Evolutionary conservation across 495 filamentous ascomycete species (phyloP).

Genomic region (Amniculicola lignicola): DNA sequence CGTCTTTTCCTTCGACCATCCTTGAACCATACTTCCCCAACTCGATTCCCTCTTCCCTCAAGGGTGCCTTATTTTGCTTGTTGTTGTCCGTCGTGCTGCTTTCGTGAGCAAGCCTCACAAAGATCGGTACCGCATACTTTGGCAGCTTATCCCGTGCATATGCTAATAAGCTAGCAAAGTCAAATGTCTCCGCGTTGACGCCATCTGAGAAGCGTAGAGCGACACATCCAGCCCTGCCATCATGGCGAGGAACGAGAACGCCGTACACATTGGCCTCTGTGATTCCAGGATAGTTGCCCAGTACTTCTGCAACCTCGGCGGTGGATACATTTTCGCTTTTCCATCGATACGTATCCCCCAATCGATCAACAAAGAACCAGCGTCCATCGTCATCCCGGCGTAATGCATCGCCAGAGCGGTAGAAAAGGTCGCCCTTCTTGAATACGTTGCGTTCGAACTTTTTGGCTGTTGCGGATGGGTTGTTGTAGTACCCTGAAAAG

Average conservation of each 20-base stretch:
- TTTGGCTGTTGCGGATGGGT: slow-evolving; percentile 61
- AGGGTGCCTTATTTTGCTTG: slow-evolving; percentile 75
- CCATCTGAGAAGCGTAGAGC: slow-evolving; percentile 35
- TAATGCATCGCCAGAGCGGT: slow-evolving; percentile 70
- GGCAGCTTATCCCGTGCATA: slow-evolving; percentile 59
- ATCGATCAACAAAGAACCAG: slow-evolving; percentile 72
- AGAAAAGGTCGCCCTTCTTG: slow-evolving; percentile 69
- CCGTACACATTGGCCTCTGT: slow-evolving; percentile 78
- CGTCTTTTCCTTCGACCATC: background rate
- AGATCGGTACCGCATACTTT: slow-evolving; percentile 72
- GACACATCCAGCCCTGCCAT: slow-evolving; percentile 43
- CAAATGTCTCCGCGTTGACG: slow-evolving; percentile 21
- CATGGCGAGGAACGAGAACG: slow-evolving; percentile 57
- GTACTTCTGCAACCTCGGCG: slow-evolving; percentile 66
- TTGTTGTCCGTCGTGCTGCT: slow-evolving; percentile 69
- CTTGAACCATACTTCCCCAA: slow-evolving; percentile 36
- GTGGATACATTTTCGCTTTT: slow-evolving; percentile 82
- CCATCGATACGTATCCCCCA: slow-evolving; percentile 81
- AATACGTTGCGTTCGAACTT: slow-evolving; percentile 71
- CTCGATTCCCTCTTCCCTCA: slow-evolving; percentile 69
- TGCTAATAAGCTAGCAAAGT: slow-evolving; percentile 30
- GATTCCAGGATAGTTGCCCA: slow-evolving; percentile 63
- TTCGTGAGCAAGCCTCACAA: slow-evolving; percentile 59
- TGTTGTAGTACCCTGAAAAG: slow-evolving; percentile 67
- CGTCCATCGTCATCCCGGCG: slow-evolving; percentile 61